A percentile compares a stretch with the other conserved stretches of the same genome.
These are phyloP conservation scores for Pythium sp. DNA, from an alignment of 352 stramenopile genomes.

Conservation along the genomic window DNA sequence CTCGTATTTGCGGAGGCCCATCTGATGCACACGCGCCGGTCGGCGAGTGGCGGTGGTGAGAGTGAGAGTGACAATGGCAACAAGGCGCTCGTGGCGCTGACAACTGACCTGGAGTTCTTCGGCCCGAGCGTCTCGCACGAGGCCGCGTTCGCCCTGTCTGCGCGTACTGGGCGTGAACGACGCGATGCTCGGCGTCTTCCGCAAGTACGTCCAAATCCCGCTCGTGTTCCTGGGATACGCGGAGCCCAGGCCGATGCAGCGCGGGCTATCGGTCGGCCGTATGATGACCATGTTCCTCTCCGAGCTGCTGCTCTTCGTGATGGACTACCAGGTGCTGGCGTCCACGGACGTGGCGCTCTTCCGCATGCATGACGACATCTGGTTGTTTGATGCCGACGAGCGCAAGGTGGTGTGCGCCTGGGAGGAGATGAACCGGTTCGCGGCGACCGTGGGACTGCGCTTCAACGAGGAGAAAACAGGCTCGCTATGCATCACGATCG, in stretches of 20 bases:
- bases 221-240: conserved; percentile 32
- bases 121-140: conserved; percentile 37
- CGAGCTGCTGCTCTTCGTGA: conserved; percentile 42
- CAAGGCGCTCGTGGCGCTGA: conserved; percentile 32
- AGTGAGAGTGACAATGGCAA: not conserved
- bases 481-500: conserved; percentile 21
- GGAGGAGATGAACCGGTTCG: conserved; percentile 31
- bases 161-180: conserved; percentile 38
- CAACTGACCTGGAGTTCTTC: conserved; percentile 54
- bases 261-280: conserved; percentile 35
- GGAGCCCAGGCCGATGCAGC: conserved; percentile 29
- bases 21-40: conserved; percentile 19
- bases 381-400: conserved; percentile 36
- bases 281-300: conserved; percentile 38
- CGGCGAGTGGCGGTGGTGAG: not conserved
- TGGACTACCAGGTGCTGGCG: conserved; percentile 44
- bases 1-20: conserved; percentile 39
- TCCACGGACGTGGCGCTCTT: conserved; percentile 22
- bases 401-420: conserved; percentile 32
- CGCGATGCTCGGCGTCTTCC: conserved; percentile 29
- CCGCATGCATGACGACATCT: conserved; percentile 51
- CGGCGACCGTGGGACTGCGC: conserved; percentile 21
- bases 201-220: conserved; percentile 39
- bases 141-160: conserved; percentile 35
- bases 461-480: conserved; percentile 50